A percentile compares a stretch with the other conserved stretches of the same genome.
These are phyloP conservation scores for Kuraishia molischiana DNA, from an alignment of 805 yeast genomes.

Conservation along the genomic window DNA sequence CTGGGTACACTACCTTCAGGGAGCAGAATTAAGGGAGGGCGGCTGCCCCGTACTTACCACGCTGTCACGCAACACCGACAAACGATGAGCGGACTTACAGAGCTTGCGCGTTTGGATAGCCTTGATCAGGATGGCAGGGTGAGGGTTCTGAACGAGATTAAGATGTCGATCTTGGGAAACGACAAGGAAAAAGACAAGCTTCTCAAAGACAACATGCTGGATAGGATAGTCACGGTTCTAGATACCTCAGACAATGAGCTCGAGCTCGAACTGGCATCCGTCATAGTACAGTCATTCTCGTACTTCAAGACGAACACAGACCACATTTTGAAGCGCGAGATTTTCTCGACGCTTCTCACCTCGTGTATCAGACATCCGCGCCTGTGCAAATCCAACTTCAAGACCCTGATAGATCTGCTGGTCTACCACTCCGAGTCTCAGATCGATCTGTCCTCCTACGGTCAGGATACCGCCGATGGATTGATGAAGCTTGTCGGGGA, in stretches of 20 bases:
- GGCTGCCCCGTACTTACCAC: not conserved
- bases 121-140: not conserved
- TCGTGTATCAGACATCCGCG: slow-evolving; percentile 11
- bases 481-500: slow-evolving; percentile 9
- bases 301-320: slow-evolving; percentile 12
- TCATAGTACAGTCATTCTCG: slow-evolving; percentile 18
- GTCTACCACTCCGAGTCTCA: slow-evolving; percentile 10
- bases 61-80: not conserved
- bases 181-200: slow-evolving; percentile 16
- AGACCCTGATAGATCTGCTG: slow-evolving; percentile 15
- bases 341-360: slow-evolving; percentile 8
- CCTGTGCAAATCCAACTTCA: slow-evolving; percentile 15
- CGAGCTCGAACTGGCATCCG: slow-evolving; percentile 12
- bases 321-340: slow-evolving; percentile 8
- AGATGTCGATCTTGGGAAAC: slow-evolving; percentile 16
- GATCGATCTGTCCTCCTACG: slow-evolving; percentile 5
- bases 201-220: slow-evolving; percentile 5
- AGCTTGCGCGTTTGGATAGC: not conserved
- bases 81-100: not conserved
- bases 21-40: not conserved
- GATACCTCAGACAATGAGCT: slow-evolving; percentile 6
- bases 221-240: slow-evolving; percentile 7
- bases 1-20: too few species aligned
- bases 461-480: slow-evolving; percentile 5
- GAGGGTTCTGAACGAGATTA: slow-evolving; percentile 4